phyloP scores from a whole-genome alignment of 2,329 filamentous ascomycete genomes.

The Arthrobotrys conoides region DNA sequence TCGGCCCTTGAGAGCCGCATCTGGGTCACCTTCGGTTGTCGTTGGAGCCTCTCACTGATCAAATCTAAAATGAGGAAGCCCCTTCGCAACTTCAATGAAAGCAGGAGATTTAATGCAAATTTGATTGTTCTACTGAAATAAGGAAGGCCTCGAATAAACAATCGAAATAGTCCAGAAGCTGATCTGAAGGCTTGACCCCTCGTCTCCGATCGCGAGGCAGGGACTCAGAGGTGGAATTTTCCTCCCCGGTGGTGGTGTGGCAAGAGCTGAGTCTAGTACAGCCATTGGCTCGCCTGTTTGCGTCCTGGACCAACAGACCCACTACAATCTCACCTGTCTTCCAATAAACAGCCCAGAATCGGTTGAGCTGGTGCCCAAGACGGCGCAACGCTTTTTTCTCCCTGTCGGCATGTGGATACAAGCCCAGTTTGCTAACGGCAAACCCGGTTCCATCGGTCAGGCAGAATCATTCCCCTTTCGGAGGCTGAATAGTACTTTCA shows the following conservation, averaged over 20 bases:
- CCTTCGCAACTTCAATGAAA: conserved; percentile 51
- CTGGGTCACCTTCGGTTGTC: background rate
- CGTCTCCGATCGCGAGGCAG: conserved; percentile 53
- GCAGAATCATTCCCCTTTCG: conserved; percentile 22
- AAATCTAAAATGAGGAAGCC: conserved; percentile 47
- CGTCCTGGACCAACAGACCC: conserved; percentile 37
- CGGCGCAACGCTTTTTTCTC: conserved; percentile 51
- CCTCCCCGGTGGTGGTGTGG: conserved; percentile 43
- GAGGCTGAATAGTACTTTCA: conserved; percentile 13
- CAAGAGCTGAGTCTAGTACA: conserved; percentile 23
- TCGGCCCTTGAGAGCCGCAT: conserved; percentile 27
- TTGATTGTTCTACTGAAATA: conserved; percentile 40
- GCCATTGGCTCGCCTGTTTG: conserved; percentile 40
- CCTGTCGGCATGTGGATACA: conserved; percentile 37
- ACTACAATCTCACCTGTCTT: conserved; percentile 55
- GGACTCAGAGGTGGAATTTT: conserved; percentile 13
- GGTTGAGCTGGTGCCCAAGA: conserved; percentile 38
- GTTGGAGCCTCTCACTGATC: conserved; percentile 27
- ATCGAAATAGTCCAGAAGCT: conserved; percentile 28
- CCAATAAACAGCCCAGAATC: conserved; percentile 45
- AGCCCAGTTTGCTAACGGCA: conserved; percentile 45
- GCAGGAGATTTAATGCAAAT: conserved; percentile 13
- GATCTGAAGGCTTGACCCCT: conserved; percentile 43
- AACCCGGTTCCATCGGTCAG: conserved; percentile 29
- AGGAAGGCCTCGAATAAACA: conserved; percentile 55